phyloP scores from a whole-genome alignment of 192 early-diverging fungal species.

The Coemansia asiatica region DNA sequence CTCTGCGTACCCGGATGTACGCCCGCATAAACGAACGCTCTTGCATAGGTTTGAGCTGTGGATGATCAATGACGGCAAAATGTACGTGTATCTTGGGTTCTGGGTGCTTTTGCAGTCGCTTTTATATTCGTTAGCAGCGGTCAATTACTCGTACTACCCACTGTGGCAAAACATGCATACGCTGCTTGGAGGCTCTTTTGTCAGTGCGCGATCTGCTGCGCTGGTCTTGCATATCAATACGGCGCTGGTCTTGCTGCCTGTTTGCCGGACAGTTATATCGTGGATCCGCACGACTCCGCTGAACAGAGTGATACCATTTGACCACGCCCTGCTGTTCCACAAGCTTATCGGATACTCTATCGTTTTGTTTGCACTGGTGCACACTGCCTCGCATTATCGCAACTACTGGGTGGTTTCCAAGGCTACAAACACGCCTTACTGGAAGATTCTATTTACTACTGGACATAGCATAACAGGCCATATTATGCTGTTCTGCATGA shows the following conservation, averaged over 20 bases:
- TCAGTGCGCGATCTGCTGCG: slow-evolving; percentile 62
- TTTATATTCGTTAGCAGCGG: slow-evolving; percentile 59
- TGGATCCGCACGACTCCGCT: slow-evolving; percentile 72
- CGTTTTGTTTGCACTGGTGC: slow-evolving; percentile 72
- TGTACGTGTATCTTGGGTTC: slow-evolving; percentile 57
- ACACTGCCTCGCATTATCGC: slow-evolving; percentile 72
- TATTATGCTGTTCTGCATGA: slow-evolving; percentile 68
- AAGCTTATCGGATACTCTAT: slow-evolving; percentile 78
- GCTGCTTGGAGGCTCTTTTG: slow-evolving; percentile 58
- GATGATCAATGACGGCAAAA: slow-evolving; percentile 55
- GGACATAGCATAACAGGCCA: slow-evolving; percentile 84
- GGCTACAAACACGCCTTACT: slow-evolving; percentile 33
- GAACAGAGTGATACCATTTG: slow-evolving; percentile 77
- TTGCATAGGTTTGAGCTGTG: slow-evolving; percentile 50
- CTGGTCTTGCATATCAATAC: slow-evolving; percentile 76
- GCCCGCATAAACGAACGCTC: slow-evolving; percentile 35
- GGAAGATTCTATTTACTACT: slow-evolving; percentile 59
- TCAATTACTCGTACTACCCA: slow-evolving; percentile 64
- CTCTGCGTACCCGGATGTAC: slow-evolving; percentile 42
- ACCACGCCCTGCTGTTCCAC: slow-evolving; percentile 81
- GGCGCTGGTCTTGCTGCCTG: slow-evolving; percentile 75
- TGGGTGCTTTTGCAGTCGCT: slow-evolving; percentile 65
- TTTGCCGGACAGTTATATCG: slow-evolving; percentile 81
- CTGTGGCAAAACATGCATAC: slow-evolving; percentile 54
- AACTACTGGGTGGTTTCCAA: slow-evolving; percentile 64